Base-by-base conservation (phyloP, 371 early-diverging fungal genomes). In the Encephalitozoon intestinalis region DNA sequence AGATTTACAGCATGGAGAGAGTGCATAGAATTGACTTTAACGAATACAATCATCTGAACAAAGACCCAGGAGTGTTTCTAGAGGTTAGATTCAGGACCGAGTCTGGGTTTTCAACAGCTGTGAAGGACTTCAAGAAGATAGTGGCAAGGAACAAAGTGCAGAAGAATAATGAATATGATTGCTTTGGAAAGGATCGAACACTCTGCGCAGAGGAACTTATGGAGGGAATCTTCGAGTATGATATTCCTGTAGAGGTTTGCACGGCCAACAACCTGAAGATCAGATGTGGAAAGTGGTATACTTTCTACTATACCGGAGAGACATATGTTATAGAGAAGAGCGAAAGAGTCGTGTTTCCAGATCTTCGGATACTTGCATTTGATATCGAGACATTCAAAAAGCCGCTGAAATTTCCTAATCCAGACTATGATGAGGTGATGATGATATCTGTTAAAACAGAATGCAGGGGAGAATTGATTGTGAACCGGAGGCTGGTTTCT, bases 361-460 rank as follows among this genome's bases (percentile, higher is more conserved):
- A 95, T 70, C 86, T 91, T 11, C 91, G 95, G n/a, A 89, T 96
- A 4, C 82, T 97, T 46, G 96, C 99, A 0, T 99, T 92, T 82
- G 97, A 97, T 87, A 99, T 99, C 65, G 97, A 97, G 85, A 96
- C 97, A 0, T 94, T 95, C 6, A 97, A 99, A 83, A 84, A 91
- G 52, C 97, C 97, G 11, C 88, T 97, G 34, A 96, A 95, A 85
- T 97, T 97, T 82, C 99, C 99, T 7, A 95, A 94, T 82, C 87
- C 95, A 0, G 77, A 88, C 0, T 89, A 89, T 40, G 99, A 99
- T 84, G 86, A 88, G 34, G 91, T 97, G 76, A 96, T 97, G 94
- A 97, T 97, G 97, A 96, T 99, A 83, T 97, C 97, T 11, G 94
- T 70, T 44, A 69, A 75, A 49, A 78, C 68, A 23, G 58, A 73